Percentiles rank a stretch among this genome's conserved stretches.
Conservation (phyloP, 208 protist genomes). For the Leishmania amazonensis region DNA sequence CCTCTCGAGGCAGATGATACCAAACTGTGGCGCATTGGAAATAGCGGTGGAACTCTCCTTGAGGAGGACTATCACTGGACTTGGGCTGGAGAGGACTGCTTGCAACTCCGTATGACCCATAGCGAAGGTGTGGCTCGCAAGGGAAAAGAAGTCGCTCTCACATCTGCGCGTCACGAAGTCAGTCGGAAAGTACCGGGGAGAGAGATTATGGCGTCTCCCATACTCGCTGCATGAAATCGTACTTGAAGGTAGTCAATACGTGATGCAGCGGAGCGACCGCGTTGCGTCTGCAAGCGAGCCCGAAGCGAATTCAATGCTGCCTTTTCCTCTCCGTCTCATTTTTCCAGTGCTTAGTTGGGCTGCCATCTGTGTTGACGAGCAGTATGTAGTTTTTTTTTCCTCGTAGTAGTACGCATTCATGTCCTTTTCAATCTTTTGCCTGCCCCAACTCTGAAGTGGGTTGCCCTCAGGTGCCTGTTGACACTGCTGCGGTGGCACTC, state of each 20-base stretch:
- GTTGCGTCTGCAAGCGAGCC: background rate
- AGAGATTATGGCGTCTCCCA: background rate
- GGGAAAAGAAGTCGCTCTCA: background rate
- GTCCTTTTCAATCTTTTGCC: background rate
- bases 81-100: background rate
- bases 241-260: background rate
- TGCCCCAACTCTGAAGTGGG: background rate
- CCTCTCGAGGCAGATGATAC: background rate
- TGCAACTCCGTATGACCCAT: background rate
- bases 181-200: background rate
- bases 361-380: background rate
- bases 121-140: background rate
- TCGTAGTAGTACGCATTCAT: background rate
- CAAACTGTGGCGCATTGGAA: background rate
- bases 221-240: background rate
- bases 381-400: background rate
- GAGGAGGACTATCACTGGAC: too few species aligned
- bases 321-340: background rate
- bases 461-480: background rate
- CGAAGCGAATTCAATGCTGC: too few species aligned
- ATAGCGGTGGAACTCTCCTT: background rate
- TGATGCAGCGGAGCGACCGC: background rate
- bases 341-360: background rate
- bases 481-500: background rate
- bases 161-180: background rate